Percentiles rank a stretch among this genome's conserved stretches.
phyloP scores from a whole-genome alignment of 2,329 filamentous ascomycete genomes.

The Pseudofabraea citricarpa region DNA sequence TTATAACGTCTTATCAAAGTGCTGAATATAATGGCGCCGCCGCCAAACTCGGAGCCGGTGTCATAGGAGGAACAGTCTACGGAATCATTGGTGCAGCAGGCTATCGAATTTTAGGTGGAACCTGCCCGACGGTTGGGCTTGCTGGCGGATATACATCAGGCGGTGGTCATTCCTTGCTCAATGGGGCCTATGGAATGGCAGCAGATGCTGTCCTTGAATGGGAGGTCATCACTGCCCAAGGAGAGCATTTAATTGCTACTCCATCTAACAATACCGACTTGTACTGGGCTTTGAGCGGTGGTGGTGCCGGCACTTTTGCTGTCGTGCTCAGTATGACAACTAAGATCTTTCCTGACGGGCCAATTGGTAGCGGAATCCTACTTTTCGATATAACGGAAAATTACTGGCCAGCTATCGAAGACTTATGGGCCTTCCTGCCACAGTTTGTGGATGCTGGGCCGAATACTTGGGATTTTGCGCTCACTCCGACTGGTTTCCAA shows the following conservation, averaged over 20 bases:
- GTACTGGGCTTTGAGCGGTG: constrained; percentile 58
- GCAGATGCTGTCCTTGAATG: constrained; percentile 55
- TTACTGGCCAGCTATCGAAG: constrained; percentile 44
- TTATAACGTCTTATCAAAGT: constrained; percentile 27
- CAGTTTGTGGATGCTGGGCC: not conserved
- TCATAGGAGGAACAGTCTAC: constrained; percentile 38
- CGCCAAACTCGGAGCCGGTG: constrained; percentile 31
- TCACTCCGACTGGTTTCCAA: not conserved
- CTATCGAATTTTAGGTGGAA: constrained; percentile 43
- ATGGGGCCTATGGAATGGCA: constrained; percentile 48
- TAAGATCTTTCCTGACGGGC: constrained; percentile 39
- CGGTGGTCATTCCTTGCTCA: constrained; percentile 52
- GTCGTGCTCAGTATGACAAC: constrained; percentile 52
- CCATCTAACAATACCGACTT: constrained; percentile 48
- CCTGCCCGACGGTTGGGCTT: constrained; percentile 39
- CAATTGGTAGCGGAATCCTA: constrained; percentile 31
- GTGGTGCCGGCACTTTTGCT: constrained; percentile 50
- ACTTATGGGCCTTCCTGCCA: constrained; percentile 34
- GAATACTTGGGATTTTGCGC: not conserved
- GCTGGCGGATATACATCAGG: constrained; percentile 50
- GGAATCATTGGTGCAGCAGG: constrained; percentile 34
- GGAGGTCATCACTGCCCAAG: constrained; percentile 46
- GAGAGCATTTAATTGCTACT: constrained; percentile 43
- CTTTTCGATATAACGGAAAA: constrained; percentile 39
- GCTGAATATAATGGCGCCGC: constrained; percentile 28